Percentiles rank a stretch among this genome's conserved stretches.
Evolutionary conservation across 2,329 filamentous ascomycete species (phyloP).

Genomic region (Rutstroemia sp.): DNA sequence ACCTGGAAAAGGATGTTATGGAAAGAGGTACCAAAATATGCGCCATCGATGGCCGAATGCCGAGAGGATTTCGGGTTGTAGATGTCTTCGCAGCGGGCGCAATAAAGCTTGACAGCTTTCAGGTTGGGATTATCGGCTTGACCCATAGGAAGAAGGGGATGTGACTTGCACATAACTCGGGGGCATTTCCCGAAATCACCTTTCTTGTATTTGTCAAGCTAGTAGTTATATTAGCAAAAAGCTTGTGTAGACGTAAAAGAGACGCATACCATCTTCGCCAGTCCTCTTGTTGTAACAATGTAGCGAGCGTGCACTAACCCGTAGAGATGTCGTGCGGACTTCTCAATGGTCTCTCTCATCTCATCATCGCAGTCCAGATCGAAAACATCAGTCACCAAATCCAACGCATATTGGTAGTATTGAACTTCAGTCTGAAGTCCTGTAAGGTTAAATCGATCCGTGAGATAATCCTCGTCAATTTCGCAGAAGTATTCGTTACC

Average conservation of each 20-base stretch:
- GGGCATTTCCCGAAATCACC: slow-evolving; percentile 97
- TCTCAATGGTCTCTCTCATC: slow-evolving; percentile 96
- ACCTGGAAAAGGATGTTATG: slow-evolving; percentile 99
- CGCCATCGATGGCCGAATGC: slow-evolving; percentile 90
- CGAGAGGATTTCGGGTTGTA: slow-evolving; percentile 98
- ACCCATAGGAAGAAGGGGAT: slow-evolving; percentile 91
- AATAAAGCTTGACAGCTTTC: slow-evolving; percentile 95
- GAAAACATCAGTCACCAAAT: slow-evolving; percentile 96
- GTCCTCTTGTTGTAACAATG: slow-evolving; percentile 87
- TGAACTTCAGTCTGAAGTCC: slow-evolving; percentile 95
- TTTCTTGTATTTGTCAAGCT: slow-evolving; percentile 99
- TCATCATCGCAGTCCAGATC: slow-evolving; percentile 98
- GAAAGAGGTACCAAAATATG: slow-evolving; percentile 97
- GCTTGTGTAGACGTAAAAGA: slow-evolving; percentile 1
- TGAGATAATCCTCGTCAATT: slow-evolving; percentile 98
- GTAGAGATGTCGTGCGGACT: slow-evolving; percentile 91
- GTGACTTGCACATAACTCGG: slow-evolving; percentile 87
- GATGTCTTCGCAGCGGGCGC: slow-evolving; percentile 91
- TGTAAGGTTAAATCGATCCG: slow-evolving; percentile 95
- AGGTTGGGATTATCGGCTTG: slow-evolving; percentile 81
- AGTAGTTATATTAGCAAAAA: slow-evolving; percentile 13
- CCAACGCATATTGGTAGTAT: slow-evolving; percentile 97
- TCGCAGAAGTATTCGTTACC: slow-evolving; percentile 99
- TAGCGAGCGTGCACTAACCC: slow-evolving; percentile 94
- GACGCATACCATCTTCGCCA: slow-evolving; percentile 83